A percentile compares a stretch with the other conserved stretches of the same genome.
These are phyloP conservation scores for Trypanosoma melophagium DNA, from an alignment of 208 protist species.

Conservation along the genomic window DNA sequence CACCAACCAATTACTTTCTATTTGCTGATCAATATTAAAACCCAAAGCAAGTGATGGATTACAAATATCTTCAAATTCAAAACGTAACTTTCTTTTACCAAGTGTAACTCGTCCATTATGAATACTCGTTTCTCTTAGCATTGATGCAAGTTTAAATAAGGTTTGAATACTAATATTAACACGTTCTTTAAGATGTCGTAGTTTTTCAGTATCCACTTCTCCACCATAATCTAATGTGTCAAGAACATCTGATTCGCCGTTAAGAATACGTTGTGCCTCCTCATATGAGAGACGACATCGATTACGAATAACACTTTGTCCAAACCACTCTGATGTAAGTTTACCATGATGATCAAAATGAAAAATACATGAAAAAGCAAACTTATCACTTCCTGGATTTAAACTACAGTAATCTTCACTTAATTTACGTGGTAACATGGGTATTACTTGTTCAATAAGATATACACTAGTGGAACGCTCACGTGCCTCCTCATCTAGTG, in stretches of 20 bases:
- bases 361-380: constrained; percentile 88
- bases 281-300: constrained; percentile 84
- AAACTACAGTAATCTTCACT: constrained; percentile 89
- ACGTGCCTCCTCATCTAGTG: constrained; percentile 88
- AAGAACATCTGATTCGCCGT: constrained; percentile 35
- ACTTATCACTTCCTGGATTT: constrained; percentile 83
- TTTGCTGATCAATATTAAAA: constrained; percentile 53
- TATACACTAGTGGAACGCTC: constrained; percentile 83
- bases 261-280: constrained; percentile 78
- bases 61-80: constrained; percentile 56
- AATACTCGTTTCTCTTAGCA: constrained; percentile 48
- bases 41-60: constrained; percentile 42
- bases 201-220: neutral
- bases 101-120: constrained; percentile 56
- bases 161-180: constrained; percentile 53
- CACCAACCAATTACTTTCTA: constrained; percentile 86
- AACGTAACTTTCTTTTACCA: constrained; percentile 49
- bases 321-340: constrained; percentile 83
- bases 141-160: constrained; percentile 62
- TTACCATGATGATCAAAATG: constrained; percentile 67
- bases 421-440: constrained; percentile 91
- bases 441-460: constrained; percentile 84
- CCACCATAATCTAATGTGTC: constrained; percentile 33
- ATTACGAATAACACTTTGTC: constrained; percentile 86
- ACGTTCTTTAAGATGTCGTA: constrained; percentile 11